Base-by-base conservation (phyloP, 805 yeast genomes). In the Barnettozyma pratensis region DNA sequence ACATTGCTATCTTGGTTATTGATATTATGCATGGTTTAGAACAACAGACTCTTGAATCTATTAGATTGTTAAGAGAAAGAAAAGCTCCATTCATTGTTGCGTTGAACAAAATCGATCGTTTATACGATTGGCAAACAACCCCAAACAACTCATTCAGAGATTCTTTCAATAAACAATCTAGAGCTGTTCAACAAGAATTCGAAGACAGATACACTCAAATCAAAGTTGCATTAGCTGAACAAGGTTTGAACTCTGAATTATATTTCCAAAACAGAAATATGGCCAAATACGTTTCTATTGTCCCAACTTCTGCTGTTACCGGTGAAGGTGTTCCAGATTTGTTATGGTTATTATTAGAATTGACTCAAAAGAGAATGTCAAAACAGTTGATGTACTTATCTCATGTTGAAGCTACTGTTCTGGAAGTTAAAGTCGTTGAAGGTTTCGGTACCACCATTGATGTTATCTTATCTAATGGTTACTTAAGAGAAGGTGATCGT, bases 241-340 rank as follows among this genome's bases (percentile, higher is more conserved):
- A 94, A 73, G 98, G 99, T 63, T 83, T 94, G 75, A 94, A 94
- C 75, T 87, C 98, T 48, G 99, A 95, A 72, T 78, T 94, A 55
- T 94, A 94, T 71, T 94, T 77, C 87, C 88, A 92, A 70, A 94
- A 94, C 79, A 87, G 85, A 70, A 94, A 92, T 74, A 73, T 92
- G 79, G 73, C 97, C 48, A 89, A 90, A 68, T 89, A 84, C 63
- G 99, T 94, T 48, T 90, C 97, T 36, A 86, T 94, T 61, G 96
- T 94, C 41, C 99, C 99, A 60, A 94, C 99, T 19, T 92, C 98
- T 54, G 99, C 99, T 48, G 95, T 91, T 41, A 91, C 97, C 11
- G 99, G 99, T 69, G 99, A 94, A 73, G 99, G 99, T 87, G 95
- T 94, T 60, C 99, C 99, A 44, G 99, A 94, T 81, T 78, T 94